Evolutionary conservation across 805 yeast genomes (phyloP), one percentile per base, ranked within the genome.

Genomic region (Wickerhamiella cacticola): DNA sequence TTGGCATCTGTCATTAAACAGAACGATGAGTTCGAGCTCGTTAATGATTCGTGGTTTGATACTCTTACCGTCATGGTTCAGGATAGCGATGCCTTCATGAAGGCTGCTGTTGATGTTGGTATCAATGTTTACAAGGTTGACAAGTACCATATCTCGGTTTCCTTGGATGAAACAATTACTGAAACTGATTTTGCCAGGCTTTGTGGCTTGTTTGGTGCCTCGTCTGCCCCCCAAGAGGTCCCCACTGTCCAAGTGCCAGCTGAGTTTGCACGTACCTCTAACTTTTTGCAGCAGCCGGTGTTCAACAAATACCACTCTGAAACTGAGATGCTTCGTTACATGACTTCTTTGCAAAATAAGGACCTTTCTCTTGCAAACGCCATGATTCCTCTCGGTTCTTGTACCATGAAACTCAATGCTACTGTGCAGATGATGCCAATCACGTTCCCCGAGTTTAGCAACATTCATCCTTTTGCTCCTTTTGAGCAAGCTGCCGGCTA

Each of bases 351-450:
- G 47, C 97, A 92, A 67, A 66, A 76, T 51, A 86, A 83, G 67
- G 98, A 92, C 68, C 70, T 92, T 51, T 89, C 97, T 0, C 72
- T 92, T 50, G 96, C 97, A 9, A 82, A 87, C 60, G 83, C 96
- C 4, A 92, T 92, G 98, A 92, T 92, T 53, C 94, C 98, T 19
- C 73, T 92, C 53, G 98, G 98, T 22, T 85, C 96, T 6, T 92
- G 98, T 71, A 92, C 98, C 16, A 92, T 92, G 98, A 92, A 92
- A 65, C 74, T 92, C 60, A 92, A 92, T 62, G 82, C 95, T 47
- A 89, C 97, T 1, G 94, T 87, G 7, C 89, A 86, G 62, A 92
- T 92, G 97, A 75, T 78, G 53, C 92, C 97, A 41, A 72, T 92
- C 47, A 80, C 96, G 3, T 87, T 95, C 82, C 96, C 96, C 19